Base-by-base conservation (phyloP, 768 basidiomycete species). In the Pisolithus orientalis region DNA sequence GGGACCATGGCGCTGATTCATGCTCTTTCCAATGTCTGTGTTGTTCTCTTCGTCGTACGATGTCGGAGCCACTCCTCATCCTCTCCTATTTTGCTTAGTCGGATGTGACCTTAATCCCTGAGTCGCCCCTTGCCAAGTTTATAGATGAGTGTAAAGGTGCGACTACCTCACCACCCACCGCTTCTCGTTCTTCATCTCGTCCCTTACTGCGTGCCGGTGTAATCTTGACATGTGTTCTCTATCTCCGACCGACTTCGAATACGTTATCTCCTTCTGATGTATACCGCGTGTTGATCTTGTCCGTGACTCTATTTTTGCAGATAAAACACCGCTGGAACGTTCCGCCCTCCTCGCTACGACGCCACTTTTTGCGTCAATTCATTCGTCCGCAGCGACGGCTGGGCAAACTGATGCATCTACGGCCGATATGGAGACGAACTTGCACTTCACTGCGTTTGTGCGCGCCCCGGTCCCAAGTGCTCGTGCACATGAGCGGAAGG, bases 371-470 rank as follows among this genome's bases (percentile, higher is more conserved):
- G 80, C 81, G 5, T 68, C 78, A 53, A 90, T 93, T 53, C 94
- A 96, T 57, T 77, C 79, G 0, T 78, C 83, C 38, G 80, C 82
- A 1, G 88, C 90, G 0, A 70, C 74, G 0, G 64, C 78, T 0
- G 91, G 90, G 7, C 91, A 95, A 69, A 81, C 81, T 5, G 70
- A 73, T 1, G 75, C 84, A 0, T 84, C 88, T 3, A 67, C 71
- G 1, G 46, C 46, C n/a, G 75, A 88, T 58, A 72, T 84, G 8
- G 74, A 90, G 38, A 87, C 87, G 0, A 77, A 89, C 59, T 73
- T 91, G 7, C 94, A 96, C 68, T 97, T 94, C 57, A 89, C 88
- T 1, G 84, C 85, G 60, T 97, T 96, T 60, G 80, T 96, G 32
- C 75, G 77, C 53, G 88, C 87, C 0, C 81, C 83, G 1, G 72